Base-by-base conservation (phyloP, 768 basidiomycete species). In the Boletus sp. region DNA sequence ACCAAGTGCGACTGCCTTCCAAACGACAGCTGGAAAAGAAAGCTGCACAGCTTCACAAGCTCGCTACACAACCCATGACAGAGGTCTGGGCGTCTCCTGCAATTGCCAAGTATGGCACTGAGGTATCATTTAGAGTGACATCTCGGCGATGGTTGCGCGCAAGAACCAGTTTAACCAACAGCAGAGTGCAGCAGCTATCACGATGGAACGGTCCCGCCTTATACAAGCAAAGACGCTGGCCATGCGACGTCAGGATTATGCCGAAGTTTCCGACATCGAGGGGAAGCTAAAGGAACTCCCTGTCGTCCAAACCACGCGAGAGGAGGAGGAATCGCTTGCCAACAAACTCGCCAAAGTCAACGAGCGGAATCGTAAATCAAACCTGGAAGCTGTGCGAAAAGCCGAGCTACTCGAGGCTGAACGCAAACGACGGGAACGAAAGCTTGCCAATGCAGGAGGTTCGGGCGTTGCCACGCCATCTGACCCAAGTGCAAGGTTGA, bases 321-420 rank as follows among this genome's bases (percentile, higher is more conserved):
- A 68, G 47, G 68, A 69, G 4, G 68, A 67, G 18, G 71, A 69
- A 58, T 72, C 72, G 7, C 66, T 71, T 7, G 70, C 66, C 10
- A 64, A 90, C 60, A 73, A 83, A 66, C 78, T 96, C 28, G 83
- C 90, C 15, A 84, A 77, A 67, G 86, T 98, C 52, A 98, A 96
- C 68, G 92, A 94, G 74, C 83, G 93, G 54, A 98, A 98, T 71
- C 82, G 90, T 54, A 87, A 83, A 68, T 87, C 88, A 32, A 96
- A 96, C 55, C 60, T 84, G 62, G 96, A 95, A 65, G 83, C 83
- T 4, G 83, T 94, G 51, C 80, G 90, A 56, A 84, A 82, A 60
- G 89, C 90, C 0, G 94, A 96, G 71, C 70, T 86, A 35, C 75
- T 76, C 35, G 85, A 86, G 63, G 75, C 79, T 8, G 91, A 92